Evolutionary conservation across 768 basidiomycete genomes (phyloP).

Genomic region (Fomitopsis pulvina): DNA sequence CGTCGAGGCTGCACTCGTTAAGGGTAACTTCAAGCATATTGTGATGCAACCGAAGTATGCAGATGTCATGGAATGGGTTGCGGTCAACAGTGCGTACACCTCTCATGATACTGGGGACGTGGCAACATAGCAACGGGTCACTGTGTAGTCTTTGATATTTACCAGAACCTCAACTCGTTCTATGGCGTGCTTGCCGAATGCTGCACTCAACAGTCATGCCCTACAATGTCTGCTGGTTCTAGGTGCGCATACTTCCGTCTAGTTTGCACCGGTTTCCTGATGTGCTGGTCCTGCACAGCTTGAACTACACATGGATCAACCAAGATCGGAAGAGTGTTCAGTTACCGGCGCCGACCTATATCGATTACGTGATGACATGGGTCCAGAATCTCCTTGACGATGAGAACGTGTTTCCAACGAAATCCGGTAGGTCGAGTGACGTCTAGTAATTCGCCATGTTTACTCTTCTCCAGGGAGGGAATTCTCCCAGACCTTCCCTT

Average conservation of each 20-base stretch:
- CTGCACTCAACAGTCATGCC: slow-evolving; percentile 86
- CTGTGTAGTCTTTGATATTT: slow-evolving; percentile 86
- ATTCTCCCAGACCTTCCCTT: slow-evolving; percentile 84
- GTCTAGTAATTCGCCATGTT: not conserved
- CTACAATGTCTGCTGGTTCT: slow-evolving; percentile 86
- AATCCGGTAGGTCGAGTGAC: slow-evolving; percentile 58
- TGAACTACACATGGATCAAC: slow-evolving; percentile 94
- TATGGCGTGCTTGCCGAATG: slow-evolving; percentile 91
- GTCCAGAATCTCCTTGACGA: slow-evolving; percentile 93
- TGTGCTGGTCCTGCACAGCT: slow-evolving; percentile 32
- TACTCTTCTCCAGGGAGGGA: slow-evolving; percentile 53
- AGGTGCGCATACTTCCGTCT: slow-evolving; percentile 46
- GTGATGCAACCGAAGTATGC: slow-evolving; percentile 94
- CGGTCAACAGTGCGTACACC: slow-evolving; percentile 74
- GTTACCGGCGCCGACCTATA: slow-evolving; percentile 90
- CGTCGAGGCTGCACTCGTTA: slow-evolving; percentile 91
- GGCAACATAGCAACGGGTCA: slow-evolving; percentile 1
- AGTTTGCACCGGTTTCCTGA: not conserved
- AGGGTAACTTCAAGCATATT: slow-evolving; percentile 98
- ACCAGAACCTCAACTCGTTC: slow-evolving; percentile 94
- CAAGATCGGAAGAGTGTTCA: slow-evolving; percentile 83
- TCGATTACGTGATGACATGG: slow-evolving; percentile 97
- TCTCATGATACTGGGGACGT: not conserved
- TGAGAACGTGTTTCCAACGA: slow-evolving; percentile 91
- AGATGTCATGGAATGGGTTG: slow-evolving; percentile 96